A percentile compares a stretch with the other conserved stretches of the same genome.
Conservation (phyloP, 106 monocot species). For the Chionographis japonica region DNA sequence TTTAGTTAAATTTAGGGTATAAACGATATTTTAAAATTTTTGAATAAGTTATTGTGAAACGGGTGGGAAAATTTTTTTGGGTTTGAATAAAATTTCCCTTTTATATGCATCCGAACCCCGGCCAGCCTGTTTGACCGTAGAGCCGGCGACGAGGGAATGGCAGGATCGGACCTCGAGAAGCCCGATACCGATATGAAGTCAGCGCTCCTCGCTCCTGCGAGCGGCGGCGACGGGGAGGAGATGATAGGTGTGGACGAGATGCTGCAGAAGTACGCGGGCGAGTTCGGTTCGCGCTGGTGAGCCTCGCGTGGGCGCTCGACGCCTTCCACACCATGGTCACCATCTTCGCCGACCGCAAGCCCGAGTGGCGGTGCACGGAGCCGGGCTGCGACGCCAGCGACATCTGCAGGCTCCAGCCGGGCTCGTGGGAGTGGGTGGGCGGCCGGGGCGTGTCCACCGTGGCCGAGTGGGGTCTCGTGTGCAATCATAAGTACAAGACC, state of each 20-base stretch:
- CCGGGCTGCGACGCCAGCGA: not conserved
- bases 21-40: too few relatives aligned
- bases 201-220: too few relatives aligned
- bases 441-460: not conserved
- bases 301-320: constrained; percentile 3
- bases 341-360: not conserved
- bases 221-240: not conserved
- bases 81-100: too few relatives aligned
- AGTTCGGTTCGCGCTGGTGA: constrained; percentile 3
- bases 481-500: not conserved
- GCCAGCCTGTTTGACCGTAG: too few relatives aligned
- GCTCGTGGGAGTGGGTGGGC: not conserved
- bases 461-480: constrained; percentile 5
- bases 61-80: too few relatives aligned
- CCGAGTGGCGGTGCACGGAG: not conserved
- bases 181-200: too few relatives aligned
- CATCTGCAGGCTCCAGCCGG: not conserved
- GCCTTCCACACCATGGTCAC: constrained; percentile 6
- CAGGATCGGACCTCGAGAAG: too few relatives aligned
- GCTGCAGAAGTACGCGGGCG: not conserved
- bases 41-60: too few relatives aligned
- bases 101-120: too few relatives aligned
- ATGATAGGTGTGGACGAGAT: not conserved
- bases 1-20: too few relatives aligned
- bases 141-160: too few relatives aligned